phyloP scores from a whole-genome alignment of 192 early-diverging fungal species.

The Podila epigama region DNA sequence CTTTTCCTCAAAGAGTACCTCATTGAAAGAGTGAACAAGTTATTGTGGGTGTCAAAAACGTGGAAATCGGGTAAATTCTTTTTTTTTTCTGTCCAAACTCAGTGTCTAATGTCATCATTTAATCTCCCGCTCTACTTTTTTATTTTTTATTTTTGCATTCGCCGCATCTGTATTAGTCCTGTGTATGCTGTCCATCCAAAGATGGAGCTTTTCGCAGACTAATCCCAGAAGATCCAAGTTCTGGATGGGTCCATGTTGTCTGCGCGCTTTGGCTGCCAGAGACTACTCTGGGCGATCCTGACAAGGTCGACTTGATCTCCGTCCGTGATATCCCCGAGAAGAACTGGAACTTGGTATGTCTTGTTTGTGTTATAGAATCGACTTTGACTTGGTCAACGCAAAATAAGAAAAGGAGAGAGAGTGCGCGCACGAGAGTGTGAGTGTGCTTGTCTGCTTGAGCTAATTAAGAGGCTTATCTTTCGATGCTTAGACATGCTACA shows the following conservation, averaged over 20 bases:
- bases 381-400: no score
- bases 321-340: conserved; percentile 53
- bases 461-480: not conserved
- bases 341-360: conserved; percentile 56
- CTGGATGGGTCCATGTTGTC: conserved; percentile 57
- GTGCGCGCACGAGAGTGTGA: no score
- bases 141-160: no score
- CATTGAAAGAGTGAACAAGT: no score
- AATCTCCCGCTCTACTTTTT: no score
- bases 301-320: conserved; percentile 46
- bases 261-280: conserved; percentile 62
- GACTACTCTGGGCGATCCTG: conserved; percentile 47
- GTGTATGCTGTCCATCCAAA: conserved; percentile 52
- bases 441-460: not conserved
- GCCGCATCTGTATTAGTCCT: no score
- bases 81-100: not conserved
- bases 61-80: conserved; percentile 2
- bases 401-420: no score
- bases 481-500: conserved; percentile 47
- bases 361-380: not conserved
- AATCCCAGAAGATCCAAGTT: conserved; percentile 30
- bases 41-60: not conserved
- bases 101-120: no score
- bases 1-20: no score
- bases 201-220: conserved; percentile 54